Evolutionary conservation across 495 filamentous ascomycete genomes (phyloP).

Genomic region (Penicillium subrubescens): DNA sequence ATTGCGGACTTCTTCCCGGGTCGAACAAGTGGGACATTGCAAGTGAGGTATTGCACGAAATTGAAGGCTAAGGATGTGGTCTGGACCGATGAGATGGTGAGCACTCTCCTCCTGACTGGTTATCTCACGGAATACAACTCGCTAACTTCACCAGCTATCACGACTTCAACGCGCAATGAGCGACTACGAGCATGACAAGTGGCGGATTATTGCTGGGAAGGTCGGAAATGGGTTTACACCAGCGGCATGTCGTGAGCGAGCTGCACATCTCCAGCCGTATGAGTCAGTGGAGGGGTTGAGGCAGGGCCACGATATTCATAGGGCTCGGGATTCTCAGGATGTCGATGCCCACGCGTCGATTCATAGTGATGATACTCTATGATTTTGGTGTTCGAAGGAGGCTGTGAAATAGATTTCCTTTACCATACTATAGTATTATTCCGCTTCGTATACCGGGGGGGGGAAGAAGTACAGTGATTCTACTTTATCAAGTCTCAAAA

Average conservation of each 20-base stretch:
- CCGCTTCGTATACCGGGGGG: not conserved
- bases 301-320: not conserved
- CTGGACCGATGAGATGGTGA: slow-evolving; percentile 88
- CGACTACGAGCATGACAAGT: slow-evolving; percentile 88
- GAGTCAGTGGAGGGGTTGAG: not conserved
- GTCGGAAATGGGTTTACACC: slow-evolving; percentile 85
- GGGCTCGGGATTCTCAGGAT: not conserved
- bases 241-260: slow-evolving; percentile 80
- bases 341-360: not conserved
- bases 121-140: not conserved
- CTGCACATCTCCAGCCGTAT: slow-evolving; percentile 37
- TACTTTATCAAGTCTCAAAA: not conserved
- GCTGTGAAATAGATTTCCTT: not conserved
- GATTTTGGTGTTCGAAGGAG: not conserved
- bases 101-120: not conserved
- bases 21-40: slow-evolving; percentile 80
- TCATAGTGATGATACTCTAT: not conserved
- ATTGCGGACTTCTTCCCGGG: slow-evolving; percentile 94
- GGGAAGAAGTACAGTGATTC: not conserved
- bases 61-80: slow-evolving; percentile 88
- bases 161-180: slow-evolving; percentile 76
- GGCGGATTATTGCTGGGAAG: slow-evolving; percentile 84
- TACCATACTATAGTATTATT: not conserved
- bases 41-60: slow-evolving; percentile 93
- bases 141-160: slow-evolving; percentile 58